Evolutionary conservation across 805 yeast species (phyloP), one percentile per base, ranked within the genome.

Genomic region (Pichia thaimueangensis): DNA sequence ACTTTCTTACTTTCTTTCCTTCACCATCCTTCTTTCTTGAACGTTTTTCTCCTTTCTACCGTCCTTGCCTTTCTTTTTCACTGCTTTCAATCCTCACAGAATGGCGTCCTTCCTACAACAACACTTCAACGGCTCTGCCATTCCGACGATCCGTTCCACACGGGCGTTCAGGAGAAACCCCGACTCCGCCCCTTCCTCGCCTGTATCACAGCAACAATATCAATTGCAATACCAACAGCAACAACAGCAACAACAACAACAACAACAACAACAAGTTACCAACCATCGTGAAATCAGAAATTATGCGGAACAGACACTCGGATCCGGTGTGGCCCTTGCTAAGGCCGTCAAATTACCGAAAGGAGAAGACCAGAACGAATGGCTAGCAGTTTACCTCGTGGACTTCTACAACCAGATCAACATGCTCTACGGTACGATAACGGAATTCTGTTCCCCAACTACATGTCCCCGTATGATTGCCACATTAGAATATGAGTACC

Each of bases 381-480:
- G 98, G 98, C 65, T 91, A 43, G 97, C 98, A 0, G 95, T 89
- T 11, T 96, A 91, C 60, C 93, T 91, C n/a, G 97, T 89, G 15
- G 97, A 91, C 62, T 93, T 91, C 59, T 91, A 86, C 66, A 89
- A 89, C 60, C 98, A 91, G 60, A 82, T 91, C 51, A 91, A 91
- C 64, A 93, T 91, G 98, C 69, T 91, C 7, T 91, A 93, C 55
- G 96, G 97, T 9, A 80, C 97, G 4, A 85, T 93, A 50, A 91
- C 97, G 1, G 96, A 88, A 64, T 89, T 93, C 57, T 93, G 99
- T 62, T 87, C 97, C 0, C 97, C 97, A 3, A 63, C 68, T n/a
- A 75, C 94, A 3, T 93, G 99, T 60, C 97, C 98, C 2, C 69
- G 93, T 45, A 93, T 93, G 99, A 89, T 86, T 44, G 99, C 99